Evolutionary conservation across 2,329 filamentous ascomycete genomes (phyloP), one percentile per base, ranked within the genome.

Genomic region (Fusarium palustre): DNA sequence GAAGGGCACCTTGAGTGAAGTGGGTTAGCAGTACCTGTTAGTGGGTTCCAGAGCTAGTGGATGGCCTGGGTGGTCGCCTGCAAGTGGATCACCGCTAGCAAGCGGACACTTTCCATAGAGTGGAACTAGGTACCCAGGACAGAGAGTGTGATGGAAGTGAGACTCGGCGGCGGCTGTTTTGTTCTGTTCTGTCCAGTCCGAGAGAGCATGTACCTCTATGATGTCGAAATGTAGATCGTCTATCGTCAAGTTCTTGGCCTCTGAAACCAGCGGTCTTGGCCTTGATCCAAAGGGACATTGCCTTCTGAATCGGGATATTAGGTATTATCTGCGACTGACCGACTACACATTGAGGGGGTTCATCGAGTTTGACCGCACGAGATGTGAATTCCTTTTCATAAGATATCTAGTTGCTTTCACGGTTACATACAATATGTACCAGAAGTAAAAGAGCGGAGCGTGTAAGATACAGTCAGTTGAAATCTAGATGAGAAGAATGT

Each of bases 31-130:
- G 33, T 34, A 34, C 9, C 59, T 20, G 66, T 58, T 64, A 69
- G 71, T 73, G 71, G 70, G 60, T 53, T 72, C 64, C 56, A 70
- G 53, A 56, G 52, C 52, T 65, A 64, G 59, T 73, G 70, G 71
- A 59, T 74, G 56, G 72, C 66, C 67, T 73, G 69, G 69, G 62
- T 74, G 56, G 72, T 70, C 68, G 71, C 67, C 71, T 73, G 71
- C 71, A 74, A 68, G 71, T 73, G 71, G 71, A 74, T 73, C 71
- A 72, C 71, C 68, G 59, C 66, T 74, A 74, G 59, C 58, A 62
- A 20, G 45, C 61, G 60, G 62, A 43, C 59, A 68, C 59, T 70
- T 68, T 68, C 55, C 58, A 68, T 69, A 45, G 59, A 45, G 55
- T 59, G 55, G 46, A 49, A 28, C 38, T 43, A n/a, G n/a, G n/a